Base-by-base conservation (phyloP, 163 green algal species). In the Chlorella variabilis region DNA sequence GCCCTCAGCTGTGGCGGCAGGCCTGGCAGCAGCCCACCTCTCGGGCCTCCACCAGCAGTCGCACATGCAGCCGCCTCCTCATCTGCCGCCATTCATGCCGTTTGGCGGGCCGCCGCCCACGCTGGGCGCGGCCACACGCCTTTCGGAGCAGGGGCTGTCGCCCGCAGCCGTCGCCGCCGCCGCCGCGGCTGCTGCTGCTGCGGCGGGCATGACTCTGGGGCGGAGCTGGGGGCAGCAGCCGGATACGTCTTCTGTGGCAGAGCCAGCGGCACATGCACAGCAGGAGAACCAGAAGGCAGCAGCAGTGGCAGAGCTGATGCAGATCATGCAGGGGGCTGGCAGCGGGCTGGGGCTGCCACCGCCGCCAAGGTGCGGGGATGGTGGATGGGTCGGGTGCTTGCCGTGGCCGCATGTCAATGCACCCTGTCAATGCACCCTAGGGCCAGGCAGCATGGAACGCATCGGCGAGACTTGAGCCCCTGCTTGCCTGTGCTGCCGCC, bases 281-380 rank as follows among this genome's bases (percentile, higher is more conserved):
- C 59, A 67, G 59, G 65, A 71, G 38, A 15, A n/a, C 11, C 6
- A 25, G 20, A 75, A 77, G 69, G 31, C 45, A 15, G 69, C 69
- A 3, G 71, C 71, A 8, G 54, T 79, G 51, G 71, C 54, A 1
- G 71, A 79, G 54, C 38, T 79, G 11, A 79, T 79, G 71, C 71
- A 79, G 54, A 79, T 79, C n/a, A 54, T 79, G 71, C 71, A 79
- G 51, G 54, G 54, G 9, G 33, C 31, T 3, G 25, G 20, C 25
- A 25, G 18, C 13, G 54, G 48, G 15, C 70, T 77, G 48, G 70
- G 70, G 21, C 70, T 77, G 70, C n/a, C n/a, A n/a, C 54, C 23
- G 54, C 54, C 18, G 20, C 70, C 70, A 31, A 70, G 62, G 62
- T 70, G n/a, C n/a, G n/a, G n/a, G n/a, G n/a, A n/a, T n/a, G n/a